Evolutionary conservation across 2,329 filamentous ascomycete genomes (phyloP), one percentile per base, ranked within the genome.

Genomic region (Metarhizium rileyi): DNA sequence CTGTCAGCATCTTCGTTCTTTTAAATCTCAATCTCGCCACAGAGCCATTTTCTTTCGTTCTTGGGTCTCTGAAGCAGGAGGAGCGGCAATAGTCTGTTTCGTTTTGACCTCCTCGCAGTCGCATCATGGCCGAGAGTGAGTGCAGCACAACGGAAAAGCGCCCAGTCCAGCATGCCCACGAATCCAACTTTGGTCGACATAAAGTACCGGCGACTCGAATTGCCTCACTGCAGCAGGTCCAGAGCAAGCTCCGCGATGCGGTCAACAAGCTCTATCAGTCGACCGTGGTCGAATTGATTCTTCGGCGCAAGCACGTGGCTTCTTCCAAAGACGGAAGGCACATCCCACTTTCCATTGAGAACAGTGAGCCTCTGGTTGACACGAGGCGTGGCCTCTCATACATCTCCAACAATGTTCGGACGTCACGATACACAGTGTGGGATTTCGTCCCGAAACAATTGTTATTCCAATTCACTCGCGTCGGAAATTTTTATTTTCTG

Each of bases 401-500:
- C 62, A 61, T 79, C 43, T 73, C 73, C 48, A 80, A 80, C 63
- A 81, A 76, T 56, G 91, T 95, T 55, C 81, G 88, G 40, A 91
- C 87, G 0, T 89, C 86, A 55, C 81, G 89, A 44, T 95, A 95
- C 64, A 93, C 83, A 20, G 66, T 87, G 2, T 90, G 83, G 76
- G 86, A 90, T 64, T 95, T 95, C 63, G 66, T 95, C 14, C 90
- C 89, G 3, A 87, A 88, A 54, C 90, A 95, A 63, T 65, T 95
- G 16, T 76, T 90, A 52, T 90, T 89, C 49, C 89, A 95, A 61
- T 93, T 93, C 62, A 87, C 87, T 7, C 86, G 91, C 53, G 70
- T 95, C 44, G 86, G 86, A 56, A 95, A 95, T 66, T 93, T 94
- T 60, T 80, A 94, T 66, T 94, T 95, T 65, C 75, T 95, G 50